Evolutionary conservation across 2,329 filamentous ascomycete species (phyloP).

Genomic region (Hypoxylon sp.): DNA sequence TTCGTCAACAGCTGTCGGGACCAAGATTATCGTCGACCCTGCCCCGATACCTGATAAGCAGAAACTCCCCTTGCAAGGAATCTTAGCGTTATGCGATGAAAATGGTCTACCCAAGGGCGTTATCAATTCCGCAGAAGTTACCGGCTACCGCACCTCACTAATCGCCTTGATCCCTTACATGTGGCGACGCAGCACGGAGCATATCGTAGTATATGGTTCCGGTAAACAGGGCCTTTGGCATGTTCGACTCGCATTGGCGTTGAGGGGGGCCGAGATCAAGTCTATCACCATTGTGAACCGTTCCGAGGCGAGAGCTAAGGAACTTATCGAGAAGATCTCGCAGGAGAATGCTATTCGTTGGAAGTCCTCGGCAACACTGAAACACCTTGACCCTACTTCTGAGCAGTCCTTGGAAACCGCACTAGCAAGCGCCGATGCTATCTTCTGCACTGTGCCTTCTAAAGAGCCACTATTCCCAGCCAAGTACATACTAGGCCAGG

Average conservation of each 20-base stretch:
- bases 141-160: conserved; percentile 6
- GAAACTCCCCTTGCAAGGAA: conserved; percentile 2
- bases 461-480: neutral
- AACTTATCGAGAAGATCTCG: neutral
- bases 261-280: conserved; percentile 1
- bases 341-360: neutral
- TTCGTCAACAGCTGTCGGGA: neutral
- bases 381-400: neutral
- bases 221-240: conserved; percentile 9
- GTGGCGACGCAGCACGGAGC: neutral
- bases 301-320: neutral
- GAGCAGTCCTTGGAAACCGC: neutral
- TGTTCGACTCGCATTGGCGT: neutral
- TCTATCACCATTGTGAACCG: conserved; percentile 3
- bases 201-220: neutral
- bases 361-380: neutral
- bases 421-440: neutral
- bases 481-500: neutral
- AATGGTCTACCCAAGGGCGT: conserved; percentile 1
- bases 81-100: neutral
- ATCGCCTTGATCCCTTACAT: conserved; percentile 3
- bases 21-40: conserved; percentile 5
- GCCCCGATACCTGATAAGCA: neutral
- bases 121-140: conserved; percentile 1
- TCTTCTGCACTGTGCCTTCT: conserved; percentile 7